Percentiles rank a stretch among this genome's conserved stretches.
These are phyloP conservation scores for Rachicladosporium sp. DNA, from an alignment of 2,329 filamentous ascomycete species.

Conservation along the genomic window DNA sequence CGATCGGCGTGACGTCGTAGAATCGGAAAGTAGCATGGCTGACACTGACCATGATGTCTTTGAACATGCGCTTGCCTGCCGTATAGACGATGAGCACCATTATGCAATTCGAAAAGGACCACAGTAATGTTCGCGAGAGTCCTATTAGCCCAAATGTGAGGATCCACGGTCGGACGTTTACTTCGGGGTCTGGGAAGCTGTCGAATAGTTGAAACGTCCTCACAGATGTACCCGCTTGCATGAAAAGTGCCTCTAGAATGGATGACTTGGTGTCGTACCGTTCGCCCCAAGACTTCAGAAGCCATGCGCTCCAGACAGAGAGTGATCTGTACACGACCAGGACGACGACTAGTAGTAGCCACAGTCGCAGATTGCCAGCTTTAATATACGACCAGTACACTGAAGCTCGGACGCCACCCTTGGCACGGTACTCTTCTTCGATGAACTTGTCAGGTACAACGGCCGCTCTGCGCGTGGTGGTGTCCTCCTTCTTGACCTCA, in stretches of 20 bases:
- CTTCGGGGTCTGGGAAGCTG: constrained; percentile 51
- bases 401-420: constrained; percentile 60
- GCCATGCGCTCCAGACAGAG: constrained; percentile 60
- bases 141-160: constrained; percentile 56
- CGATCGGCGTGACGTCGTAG: constrained; percentile 81
- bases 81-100: constrained; percentile 68
- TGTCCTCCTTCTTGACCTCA: constrained; percentile 28
- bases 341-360: constrained; percentile 51
- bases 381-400: constrained; percentile 82
- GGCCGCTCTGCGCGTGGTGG: constrained; percentile 23
- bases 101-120: constrained; percentile 50
- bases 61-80: constrained; percentile 65
- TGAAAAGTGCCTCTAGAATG: background rate
- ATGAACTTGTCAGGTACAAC: constrained; percentile 63
- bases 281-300: constrained; percentile 79
- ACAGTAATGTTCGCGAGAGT: constrained; percentile 45
- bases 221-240: no score
- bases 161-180: constrained; percentile 63
- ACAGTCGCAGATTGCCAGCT: constrained; percentile 64
- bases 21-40: constrained; percentile 76
- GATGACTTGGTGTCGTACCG: constrained; percentile 41
- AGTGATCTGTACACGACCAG: constrained; percentile 52
- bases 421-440: constrained; percentile 61
- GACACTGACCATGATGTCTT: constrained; percentile 58
- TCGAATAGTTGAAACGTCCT: constrained; percentile 28